Base-by-base conservation (phyloP, 2,329 filamentous ascomycete genomes). In the Cytospora paraplurivora region DNA sequence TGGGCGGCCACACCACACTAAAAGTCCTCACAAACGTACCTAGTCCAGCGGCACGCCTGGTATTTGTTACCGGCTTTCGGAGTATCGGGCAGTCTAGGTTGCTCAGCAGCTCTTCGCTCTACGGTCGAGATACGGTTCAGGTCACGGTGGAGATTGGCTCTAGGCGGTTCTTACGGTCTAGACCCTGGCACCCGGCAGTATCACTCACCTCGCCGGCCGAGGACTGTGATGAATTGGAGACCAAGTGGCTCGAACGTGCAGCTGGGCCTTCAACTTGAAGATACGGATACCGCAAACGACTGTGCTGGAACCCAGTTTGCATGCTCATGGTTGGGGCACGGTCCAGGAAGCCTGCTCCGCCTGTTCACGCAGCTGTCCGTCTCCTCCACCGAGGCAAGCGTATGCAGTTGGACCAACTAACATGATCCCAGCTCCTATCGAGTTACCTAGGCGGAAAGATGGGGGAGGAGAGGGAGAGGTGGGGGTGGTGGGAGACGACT, bases 291-390 rank as follows among this genome's bases (percentile, higher is more conserved):
- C 52, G 60, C 60, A 59, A 63, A 59, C 59, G 59, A 62, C 60
- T 51, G 32, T 49, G 19, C 32, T 44, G 49, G 35, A 47, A 12
- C 44, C 34, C 56, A 58, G 51, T 57, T 59, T 55, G 59, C 60
- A 65, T 53, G 59, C 56, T 41, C 59, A 37, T 35, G 59, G 38
- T 33, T 41, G 38, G n/a, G 37, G 59, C 37, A 32, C 32, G 56
- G 56, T 56, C 17, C 52, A 59, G 33, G 34, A 44, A 57, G 51
- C 47, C 41, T 47, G 56, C 60, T 56, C 63, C 59, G 60, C 63
- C 60, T 50, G 63, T 65, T 65, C 63, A 59, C 56, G 63, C 63
- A 59, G n/a, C 56, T 44, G 37, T 33, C 56, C 60, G 63, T 56
- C 8, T 52, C 34, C 41, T 32, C 19, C 44, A 21, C 52, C 52